A percentile compares a stretch with the other conserved stretches of the same genome.
Evolutionary conservation across 371 early-diverging fungal species (phyloP).

Genomic region (Mortierella sp.): DNA sequence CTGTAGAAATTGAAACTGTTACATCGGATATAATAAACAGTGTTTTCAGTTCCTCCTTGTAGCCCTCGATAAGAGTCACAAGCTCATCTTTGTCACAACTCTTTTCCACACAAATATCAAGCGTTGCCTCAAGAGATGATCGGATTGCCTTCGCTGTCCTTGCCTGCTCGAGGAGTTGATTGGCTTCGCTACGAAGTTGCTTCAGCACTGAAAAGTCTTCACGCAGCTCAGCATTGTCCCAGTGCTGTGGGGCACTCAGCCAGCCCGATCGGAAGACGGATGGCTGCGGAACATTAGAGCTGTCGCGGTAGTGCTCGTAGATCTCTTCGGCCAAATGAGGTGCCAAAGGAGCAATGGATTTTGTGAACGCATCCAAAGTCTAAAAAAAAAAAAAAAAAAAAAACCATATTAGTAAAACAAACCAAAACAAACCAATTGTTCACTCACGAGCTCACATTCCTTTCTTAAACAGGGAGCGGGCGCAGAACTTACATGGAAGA

Average conservation of each 20-base stretch:
- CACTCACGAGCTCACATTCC: neutral
- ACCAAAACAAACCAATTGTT: neutral
- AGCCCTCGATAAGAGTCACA: conserved; percentile 46
- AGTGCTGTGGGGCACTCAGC: conserved; percentile 61
- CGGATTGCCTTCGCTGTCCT: conserved; percentile 72
- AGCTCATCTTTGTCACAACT: conserved; percentile 30
- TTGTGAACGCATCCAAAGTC: conserved; percentile 71
- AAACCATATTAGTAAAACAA: neutral
- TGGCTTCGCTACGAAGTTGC: conserved; percentile 67
- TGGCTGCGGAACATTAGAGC: conserved; percentile 58
- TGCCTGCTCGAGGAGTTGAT: conserved; percentile 73
- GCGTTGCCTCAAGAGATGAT: conserved; percentile 66
- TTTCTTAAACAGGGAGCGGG: neutral
- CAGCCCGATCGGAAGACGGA: conserved; percentile 74
- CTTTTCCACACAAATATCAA: conserved; percentile 53
- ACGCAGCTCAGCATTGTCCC: conserved; percentile 62
- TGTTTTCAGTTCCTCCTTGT: conserved; percentile 46
- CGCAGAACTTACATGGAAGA: conserved; percentile 65
- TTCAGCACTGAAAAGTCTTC: conserved; percentile 68
- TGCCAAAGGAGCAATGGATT: conserved; percentile 74
- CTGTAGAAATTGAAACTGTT: conserved; percentile 19
- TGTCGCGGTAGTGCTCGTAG: conserved; percentile 68
- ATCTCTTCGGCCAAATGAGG: conserved; percentile 86
- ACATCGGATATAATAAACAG: conserved; percentile 66
- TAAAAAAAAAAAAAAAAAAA: too few relatives aligned